Percentiles rank a stretch among this genome's conserved stretches.
phyloP scores from a whole-genome alignment of 768 basidiomycete species.

The Termitomyces sp. region DNA sequence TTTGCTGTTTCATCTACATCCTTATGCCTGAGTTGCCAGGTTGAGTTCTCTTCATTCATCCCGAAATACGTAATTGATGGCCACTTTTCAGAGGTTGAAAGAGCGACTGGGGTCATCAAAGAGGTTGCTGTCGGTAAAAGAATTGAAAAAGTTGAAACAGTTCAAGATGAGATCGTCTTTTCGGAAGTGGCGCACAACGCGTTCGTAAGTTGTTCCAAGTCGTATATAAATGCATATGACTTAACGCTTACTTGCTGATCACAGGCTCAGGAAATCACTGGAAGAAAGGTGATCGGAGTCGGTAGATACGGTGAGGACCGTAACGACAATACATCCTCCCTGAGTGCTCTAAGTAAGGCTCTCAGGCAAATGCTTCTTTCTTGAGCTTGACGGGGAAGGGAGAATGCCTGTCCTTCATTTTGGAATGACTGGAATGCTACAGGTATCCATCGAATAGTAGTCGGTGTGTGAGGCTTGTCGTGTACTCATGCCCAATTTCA shows the following conservation, averaged over 20 bases:
- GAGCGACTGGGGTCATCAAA: slow-evolving; percentile 53
- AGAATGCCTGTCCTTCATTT: slow-evolving; percentile 70
- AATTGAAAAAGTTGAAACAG: slow-evolving; percentile 53
- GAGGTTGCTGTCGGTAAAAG: slow-evolving; percentile 45
- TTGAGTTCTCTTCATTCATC: slow-evolving; percentile 13
- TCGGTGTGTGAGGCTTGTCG: no score
- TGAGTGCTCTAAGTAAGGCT: not conserved
- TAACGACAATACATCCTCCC: not conserved
- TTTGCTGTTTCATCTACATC: not conserved
- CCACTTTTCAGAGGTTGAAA: slow-evolving; percentile 56
- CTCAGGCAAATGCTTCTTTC: slow-evolving; percentile 54
- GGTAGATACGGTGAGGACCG: slow-evolving; percentile 45
- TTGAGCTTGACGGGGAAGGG: slow-evolving; percentile 57
- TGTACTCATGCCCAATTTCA: not conserved
- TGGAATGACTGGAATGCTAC: slow-evolving; percentile 85
- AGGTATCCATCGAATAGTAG: no score
- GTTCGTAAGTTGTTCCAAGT: slow-evolving; percentile 48
- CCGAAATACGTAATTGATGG: not conserved
- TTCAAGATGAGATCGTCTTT: slow-evolving; percentile 60
- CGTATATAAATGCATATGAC: not conserved
- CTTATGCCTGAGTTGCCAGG: slow-evolving; percentile 56
- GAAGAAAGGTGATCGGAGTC: slow-evolving; percentile 41
- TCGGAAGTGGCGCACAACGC: slow-evolving; percentile 46
- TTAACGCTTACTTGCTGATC: not conserved
- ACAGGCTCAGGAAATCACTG: slow-evolving; percentile 51